phyloP scores from a whole-genome alignment of 2,329 filamentous ascomycete species.

The Dactylonectria estremocensis region DNA sequence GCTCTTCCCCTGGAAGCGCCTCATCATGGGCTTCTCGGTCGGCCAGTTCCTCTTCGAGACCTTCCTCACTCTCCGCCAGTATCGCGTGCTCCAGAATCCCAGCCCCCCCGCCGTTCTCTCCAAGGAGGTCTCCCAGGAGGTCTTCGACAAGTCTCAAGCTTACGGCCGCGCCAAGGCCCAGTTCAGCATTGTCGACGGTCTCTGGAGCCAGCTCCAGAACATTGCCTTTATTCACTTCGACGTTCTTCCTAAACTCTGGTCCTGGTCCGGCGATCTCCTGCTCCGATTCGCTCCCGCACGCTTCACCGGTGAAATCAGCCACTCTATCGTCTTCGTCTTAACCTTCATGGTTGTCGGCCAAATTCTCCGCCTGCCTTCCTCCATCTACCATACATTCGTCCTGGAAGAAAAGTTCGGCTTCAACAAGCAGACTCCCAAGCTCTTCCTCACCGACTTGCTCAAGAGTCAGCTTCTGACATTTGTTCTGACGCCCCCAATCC shows the following conservation, averaged over 20 bases:
- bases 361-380: conserved; percentile 82
- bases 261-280: conserved; percentile 82
- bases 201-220: conserved; percentile 91
- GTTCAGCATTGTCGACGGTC: conserved; percentile 84
- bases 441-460: conserved; percentile 92
- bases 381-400: conserved; percentile 95
- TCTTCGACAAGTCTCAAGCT: conserved; percentile 95
- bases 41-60: conserved; percentile 93
- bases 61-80: conserved; percentile 91
- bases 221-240: conserved; percentile 92
- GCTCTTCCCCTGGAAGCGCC: conserved; percentile 96
- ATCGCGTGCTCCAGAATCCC: conserved; percentile 84
- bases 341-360: conserved; percentile 88
- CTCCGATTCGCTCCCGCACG: conserved; percentile 80
- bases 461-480: conserved; percentile 90
- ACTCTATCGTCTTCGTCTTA: conserved; percentile 94
- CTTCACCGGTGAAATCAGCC: conserved; percentile 93
- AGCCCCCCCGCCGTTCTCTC: conserved; percentile 89
- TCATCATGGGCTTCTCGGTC: conserved; percentile 94
- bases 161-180: conserved; percentile 97
- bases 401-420: conserved; percentile 98
- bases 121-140: conserved; percentile 89
- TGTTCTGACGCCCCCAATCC: conserved; percentile 86
- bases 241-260: conserved; percentile 92
- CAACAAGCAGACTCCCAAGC: conserved; percentile 94